Evolutionary conservation across 306 rosid species (phyloP).

Genomic region (Pachyrhizus erosus): DNA sequence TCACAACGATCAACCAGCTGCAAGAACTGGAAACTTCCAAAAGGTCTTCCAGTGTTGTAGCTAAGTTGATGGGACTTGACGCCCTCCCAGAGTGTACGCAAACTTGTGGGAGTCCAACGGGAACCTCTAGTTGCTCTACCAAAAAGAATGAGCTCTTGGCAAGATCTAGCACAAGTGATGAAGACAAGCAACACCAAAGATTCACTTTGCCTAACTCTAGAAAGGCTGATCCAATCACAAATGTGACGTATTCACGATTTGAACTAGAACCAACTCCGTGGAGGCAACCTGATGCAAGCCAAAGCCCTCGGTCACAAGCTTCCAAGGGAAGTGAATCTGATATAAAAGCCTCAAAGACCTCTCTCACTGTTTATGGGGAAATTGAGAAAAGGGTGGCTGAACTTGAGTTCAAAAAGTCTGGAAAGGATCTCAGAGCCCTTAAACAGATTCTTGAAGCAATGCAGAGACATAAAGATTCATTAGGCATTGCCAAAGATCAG

Average conservation of each 20-base stretch:
- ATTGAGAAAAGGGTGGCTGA: conserved; percentile 83
- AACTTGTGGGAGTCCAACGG: conserved; percentile 44
- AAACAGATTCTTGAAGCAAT: conserved; percentile 90
- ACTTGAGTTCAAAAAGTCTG: conserved; percentile 90
- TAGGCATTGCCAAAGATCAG: conserved; percentile 52
- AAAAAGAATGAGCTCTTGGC: conserved; percentile 46
- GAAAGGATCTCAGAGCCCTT: conserved; percentile 94
- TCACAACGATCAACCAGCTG: conserved; percentile 36
- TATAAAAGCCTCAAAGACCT: conserved; percentile 50
- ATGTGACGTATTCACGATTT: conserved; percentile 48
- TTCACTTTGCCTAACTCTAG: conserved; percentile 44
- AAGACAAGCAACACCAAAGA: conserved; percentile 47
- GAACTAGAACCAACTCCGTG: conserved; percentile 58
- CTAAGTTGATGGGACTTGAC: conserved; percentile 92
- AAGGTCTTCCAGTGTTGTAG: conserved; percentile 68
- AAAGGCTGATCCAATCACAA: conserved; percentile 51
- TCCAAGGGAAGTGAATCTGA: conserved; percentile 56
- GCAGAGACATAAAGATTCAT: conserved; percentile 68
- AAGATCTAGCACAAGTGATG: conserved; percentile 51
- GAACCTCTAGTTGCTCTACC: conserved; percentile 34
- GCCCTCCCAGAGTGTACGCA: conserved; percentile 54
- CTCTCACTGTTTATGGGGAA: conserved; percentile 77
- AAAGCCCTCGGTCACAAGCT: conserved; percentile 48
- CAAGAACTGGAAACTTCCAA: conserved; percentile 67
- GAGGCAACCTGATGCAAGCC: conserved; percentile 57